Conservation (phyloP, 23 red algal species). For the Agarophyton chilense region DNA sequence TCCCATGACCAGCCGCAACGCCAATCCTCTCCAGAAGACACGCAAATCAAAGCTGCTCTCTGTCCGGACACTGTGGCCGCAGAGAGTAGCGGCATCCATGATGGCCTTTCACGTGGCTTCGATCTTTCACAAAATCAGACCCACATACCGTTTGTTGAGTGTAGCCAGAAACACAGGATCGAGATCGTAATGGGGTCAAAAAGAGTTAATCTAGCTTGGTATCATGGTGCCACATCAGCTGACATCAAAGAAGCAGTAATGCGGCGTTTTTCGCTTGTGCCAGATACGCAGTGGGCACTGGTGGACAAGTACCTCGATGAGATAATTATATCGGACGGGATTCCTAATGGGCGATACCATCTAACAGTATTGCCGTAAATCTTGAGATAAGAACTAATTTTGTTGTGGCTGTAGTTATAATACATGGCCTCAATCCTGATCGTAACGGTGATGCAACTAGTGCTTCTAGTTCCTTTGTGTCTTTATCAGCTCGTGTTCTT, state of each 20-base stretch:
- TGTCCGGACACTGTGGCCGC: background rate
- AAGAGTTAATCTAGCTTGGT: conserved; percentile 53
- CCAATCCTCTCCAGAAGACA: background rate
- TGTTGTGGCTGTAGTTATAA: too few relatives aligned
- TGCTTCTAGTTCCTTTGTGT: too few relatives aligned
- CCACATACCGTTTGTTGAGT: background rate
- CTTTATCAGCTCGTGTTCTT: too few relatives aligned
- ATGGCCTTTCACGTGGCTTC: background rate
- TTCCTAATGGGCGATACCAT: conserved; percentile 58
- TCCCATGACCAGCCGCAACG: background rate
- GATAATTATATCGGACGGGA: conserved; percentile 53
- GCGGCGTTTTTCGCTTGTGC: conserved; percentile 50
- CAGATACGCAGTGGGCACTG: conserved; percentile 51
- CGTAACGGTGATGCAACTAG: too few relatives aligned
- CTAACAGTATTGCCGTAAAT: conserved; percentile 26
- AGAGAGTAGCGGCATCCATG: background rate
- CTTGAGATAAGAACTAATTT: background rate
- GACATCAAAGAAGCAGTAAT: conserved; percentile 57
- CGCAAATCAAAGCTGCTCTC: background rate
- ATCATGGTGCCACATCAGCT: conserved; percentile 33
- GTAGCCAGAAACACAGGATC: conserved; percentile 50
- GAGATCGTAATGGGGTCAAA: conserved; percentile 42
- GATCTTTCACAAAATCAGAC: background rate
- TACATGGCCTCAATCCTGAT: too few relatives aligned
- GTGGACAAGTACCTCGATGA: conserved; percentile 54